Evolutionary conservation across 345 rosid species (phyloP).

Genomic region (Mercurialis annua): DNA sequence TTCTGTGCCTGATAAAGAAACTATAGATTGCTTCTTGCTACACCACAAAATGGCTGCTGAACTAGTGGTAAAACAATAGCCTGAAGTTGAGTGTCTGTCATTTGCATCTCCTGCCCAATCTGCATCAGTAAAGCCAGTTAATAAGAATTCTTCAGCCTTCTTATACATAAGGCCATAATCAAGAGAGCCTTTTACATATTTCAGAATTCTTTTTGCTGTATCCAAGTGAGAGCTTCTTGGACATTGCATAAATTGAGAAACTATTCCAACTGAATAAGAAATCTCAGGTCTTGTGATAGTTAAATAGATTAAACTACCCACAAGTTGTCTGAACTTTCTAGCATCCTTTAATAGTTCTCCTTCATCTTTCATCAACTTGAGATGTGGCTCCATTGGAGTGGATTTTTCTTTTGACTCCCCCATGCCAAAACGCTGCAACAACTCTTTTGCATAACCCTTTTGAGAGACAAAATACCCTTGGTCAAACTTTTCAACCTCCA

Average conservation of each 20-base stretch:
- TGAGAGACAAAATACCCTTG: too few species aligned
- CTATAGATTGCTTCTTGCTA: too few species aligned
- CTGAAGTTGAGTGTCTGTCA: not conserved
- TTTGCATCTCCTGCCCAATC: not conserved
- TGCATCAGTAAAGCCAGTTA: not conserved
- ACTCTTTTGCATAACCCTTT: slow-evolving; percentile 6
- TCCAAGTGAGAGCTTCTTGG: too few species aligned
- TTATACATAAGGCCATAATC: not conserved
- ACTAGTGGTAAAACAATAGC: too few species aligned
- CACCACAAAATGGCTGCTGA: too few species aligned
- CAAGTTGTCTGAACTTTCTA: too few species aligned
- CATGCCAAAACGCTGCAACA: slow-evolving; percentile 5
- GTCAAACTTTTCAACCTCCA: slow-evolving; percentile 2
- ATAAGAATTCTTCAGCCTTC: not conserved
- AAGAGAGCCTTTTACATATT: not conserved
- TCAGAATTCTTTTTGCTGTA: too few species aligned
- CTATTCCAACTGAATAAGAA: too few species aligned
- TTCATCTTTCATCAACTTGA: slow-evolving; percentile 9
- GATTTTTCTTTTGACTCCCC: not conserved
- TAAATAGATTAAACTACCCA: too few species aligned
- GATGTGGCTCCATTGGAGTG: slow-evolving; percentile 9
- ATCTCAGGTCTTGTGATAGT: too few species aligned
- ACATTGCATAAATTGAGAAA: too few species aligned
- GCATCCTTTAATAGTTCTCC: not conserved
- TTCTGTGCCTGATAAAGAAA: too few species aligned